Percentiles rank a stretch among this genome's conserved stretches.
Conservation (phyloP, 768 basidiomycete genomes). For the Epithele typhae region DNA sequence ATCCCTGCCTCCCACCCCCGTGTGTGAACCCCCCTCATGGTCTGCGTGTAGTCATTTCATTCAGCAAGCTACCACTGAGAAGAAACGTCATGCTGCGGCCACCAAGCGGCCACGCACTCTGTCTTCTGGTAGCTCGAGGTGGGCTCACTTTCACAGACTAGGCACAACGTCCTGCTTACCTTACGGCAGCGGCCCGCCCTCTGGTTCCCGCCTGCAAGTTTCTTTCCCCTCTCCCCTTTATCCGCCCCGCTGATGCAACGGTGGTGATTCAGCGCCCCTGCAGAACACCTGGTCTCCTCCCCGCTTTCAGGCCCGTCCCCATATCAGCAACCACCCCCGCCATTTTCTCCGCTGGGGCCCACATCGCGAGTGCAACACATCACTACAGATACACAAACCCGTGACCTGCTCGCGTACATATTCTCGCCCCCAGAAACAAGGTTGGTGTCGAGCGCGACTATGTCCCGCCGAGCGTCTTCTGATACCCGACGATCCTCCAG, state of each 20-base stretch:
- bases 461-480: neutral
- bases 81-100: constrained; percentile 59
- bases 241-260: constrained; percentile 6
- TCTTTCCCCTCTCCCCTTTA: neutral
- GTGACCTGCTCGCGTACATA: constrained; percentile 65
- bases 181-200: constrained; percentile 14
- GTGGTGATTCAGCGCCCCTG: constrained; percentile 15
- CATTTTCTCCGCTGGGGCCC: constrained; percentile 24
- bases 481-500: constrained; percentile 7
- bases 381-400: constrained; percentile 55
- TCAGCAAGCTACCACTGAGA: constrained; percentile 82
- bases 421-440: constrained; percentile 68
- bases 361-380: constrained; percentile 38
- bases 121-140: constrained; percentile 29
- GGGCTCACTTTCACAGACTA: constrained; percentile 5
- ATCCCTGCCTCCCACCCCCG: too few species aligned
- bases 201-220: constrained; percentile 12
- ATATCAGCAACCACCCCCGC: constrained; percentile 25
- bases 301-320: constrained; percentile 11
- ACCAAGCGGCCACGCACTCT: constrained; percentile 64
- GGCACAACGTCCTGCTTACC: constrained; percentile 5
- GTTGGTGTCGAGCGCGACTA: constrained; percentile 15
- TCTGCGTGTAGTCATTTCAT: constrained; percentile 58
- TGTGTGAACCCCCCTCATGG: constrained; percentile 18
- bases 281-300: constrained; percentile 12